Percentiles rank a stretch among this genome's conserved stretches.
Evolutionary conservation across 1,284 basidiomycete genomes (phyloP).

Genomic region (Ceratobasidium sp.): DNA sequence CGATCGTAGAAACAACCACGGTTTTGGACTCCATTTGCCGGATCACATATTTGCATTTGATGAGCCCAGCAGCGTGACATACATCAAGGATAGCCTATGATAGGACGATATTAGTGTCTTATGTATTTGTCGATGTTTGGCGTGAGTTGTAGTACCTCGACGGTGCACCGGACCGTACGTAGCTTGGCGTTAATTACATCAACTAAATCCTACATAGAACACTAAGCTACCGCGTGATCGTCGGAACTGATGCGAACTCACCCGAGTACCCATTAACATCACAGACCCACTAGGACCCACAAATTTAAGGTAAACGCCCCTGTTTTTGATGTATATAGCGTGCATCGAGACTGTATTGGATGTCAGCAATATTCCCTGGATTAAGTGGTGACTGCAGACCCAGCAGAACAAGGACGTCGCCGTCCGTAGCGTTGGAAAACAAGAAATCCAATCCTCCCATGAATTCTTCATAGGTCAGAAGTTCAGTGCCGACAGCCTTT

Average conservation of each 20-base stretch:
- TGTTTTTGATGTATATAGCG: neutral
- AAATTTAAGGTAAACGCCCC: neutral
- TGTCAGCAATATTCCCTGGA: neutral
- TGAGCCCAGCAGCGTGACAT: neutral
- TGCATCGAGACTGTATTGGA: neutral
- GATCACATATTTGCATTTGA: neutral
- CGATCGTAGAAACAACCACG: neutral
- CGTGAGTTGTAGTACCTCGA: neutral
- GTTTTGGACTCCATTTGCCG: neutral
- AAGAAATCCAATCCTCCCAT: neutral
- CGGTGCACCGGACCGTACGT: neutral
- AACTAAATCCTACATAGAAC: neutral
- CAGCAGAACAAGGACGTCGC: neutral
- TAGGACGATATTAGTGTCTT: neutral
- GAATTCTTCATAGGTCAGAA: neutral
- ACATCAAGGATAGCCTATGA: neutral
- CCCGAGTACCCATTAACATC: neutral
- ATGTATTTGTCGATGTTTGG: neutral
- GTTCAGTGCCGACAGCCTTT: neutral
- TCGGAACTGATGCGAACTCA: neutral
- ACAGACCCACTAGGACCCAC: neutral
- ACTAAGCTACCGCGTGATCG: neutral
- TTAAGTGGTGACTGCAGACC: neutral
- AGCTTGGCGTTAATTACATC: neutral
- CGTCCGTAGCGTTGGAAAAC: neutral